These are phyloP conservation scores for Lotmaria passim DNA, from an alignment of 208 protist species.

Conservation along the genomic window DNA sequence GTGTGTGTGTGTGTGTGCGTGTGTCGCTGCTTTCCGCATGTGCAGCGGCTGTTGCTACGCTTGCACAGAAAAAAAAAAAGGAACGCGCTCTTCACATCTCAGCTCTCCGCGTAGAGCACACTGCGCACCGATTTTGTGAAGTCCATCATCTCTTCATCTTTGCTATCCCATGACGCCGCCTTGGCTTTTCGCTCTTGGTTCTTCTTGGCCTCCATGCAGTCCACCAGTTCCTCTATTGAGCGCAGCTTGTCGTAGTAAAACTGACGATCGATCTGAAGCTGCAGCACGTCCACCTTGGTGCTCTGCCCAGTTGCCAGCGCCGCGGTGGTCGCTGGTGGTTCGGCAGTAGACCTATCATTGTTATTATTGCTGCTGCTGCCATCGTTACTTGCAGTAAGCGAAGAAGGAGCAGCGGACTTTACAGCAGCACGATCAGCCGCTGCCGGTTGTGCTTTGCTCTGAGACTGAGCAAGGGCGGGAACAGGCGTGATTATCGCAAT, in stretches of 20 bases:
- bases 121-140: conserved; percentile 52
- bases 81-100: background rate
- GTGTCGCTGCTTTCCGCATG: no score
- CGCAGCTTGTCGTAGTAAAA: conserved; percentile 89
- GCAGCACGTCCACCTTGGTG: conserved; percentile 13
- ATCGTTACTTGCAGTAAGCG: background rate
- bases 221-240: conserved; percentile 67
- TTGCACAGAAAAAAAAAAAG: conserved; percentile 3
- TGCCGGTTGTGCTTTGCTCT: background rate
- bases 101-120: conserved; percentile 50
- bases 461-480: background rate
- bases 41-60: background rate
- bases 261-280: conserved; percentile 51
- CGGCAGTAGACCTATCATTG: no score
- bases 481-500: background rate
- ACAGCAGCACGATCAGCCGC: background rate
- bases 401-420: background rate
- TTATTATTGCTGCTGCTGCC: background rate
- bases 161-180: conserved; percentile 8
- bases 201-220: conserved; percentile 28
- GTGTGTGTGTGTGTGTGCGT: no score
- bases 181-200: conserved; percentile 1
- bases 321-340: background rate
- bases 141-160: conserved; percentile 30
- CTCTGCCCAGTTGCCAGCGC: background rate